Base-by-base conservation (phyloP, 2,329 filamentous ascomycete species). In the Xylariaceae sp. region DNA sequence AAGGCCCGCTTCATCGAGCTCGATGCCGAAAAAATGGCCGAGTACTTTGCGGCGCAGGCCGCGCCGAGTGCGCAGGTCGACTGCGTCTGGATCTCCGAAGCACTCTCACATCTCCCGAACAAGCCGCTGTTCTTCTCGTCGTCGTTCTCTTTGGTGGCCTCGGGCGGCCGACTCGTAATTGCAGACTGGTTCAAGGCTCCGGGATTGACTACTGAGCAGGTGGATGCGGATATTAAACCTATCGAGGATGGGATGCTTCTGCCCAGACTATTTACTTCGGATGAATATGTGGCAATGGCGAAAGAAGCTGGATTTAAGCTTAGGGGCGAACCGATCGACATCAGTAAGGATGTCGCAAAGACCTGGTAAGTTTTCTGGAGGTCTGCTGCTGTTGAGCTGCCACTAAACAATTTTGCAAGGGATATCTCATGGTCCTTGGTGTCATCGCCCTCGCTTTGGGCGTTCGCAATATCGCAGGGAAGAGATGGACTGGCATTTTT, bases 221-320 rank as follows among this genome's bases (percentile, higher is more conserved):
- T 68, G 43, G 62, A 66, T 32, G 64, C 63, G 35, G 76, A 81
- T 51, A 79, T 81, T 50, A 72, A 73, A 51, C 74, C 74, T 2
- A 81, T 81, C 43, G 77, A 81, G 62, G 74, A 80, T 53, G 77
- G 76, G 22, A 81, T 81, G 76, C 64, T 81, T 28, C 67, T 81
- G 15, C 78, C 78, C 4, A 73, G 73, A 4, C 64, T 81, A 16
- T 78, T 71, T 50, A 74, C 71, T 0, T 70, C 73, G 44, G 56
- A 65, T n/a, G 69, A 71, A 17, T 81, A 81, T 48, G 68, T 79
- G 17, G 50, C 66, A 13, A 54, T 74, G 39, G 77, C 76, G 12
- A 63, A 66, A 19, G 55, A 57, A 1, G 75, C 72, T 3, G 74
- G 75, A 1, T 63, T 81, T 28, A 56, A 61, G 9, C 57, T 72